Evolutionary conservation across 495 filamentous ascomycete genomes (phyloP), one percentile per base, ranked within the genome.

Genomic region (Daldinia bambusicola): DNA sequence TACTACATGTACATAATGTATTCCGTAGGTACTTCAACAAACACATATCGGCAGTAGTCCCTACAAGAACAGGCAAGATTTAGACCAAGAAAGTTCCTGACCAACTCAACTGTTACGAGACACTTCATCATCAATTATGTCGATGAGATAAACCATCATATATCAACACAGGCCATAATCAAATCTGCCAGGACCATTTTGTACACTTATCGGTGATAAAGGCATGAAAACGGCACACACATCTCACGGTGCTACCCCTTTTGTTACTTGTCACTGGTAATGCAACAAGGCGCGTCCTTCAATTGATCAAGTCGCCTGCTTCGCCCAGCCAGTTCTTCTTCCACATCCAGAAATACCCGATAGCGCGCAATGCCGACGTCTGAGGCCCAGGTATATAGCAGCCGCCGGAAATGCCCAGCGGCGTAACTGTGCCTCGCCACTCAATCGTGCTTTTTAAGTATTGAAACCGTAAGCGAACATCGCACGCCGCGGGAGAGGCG

Each of bases 261-360:
- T n/a, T n/a, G n/a, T n/a, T n/a, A n/a, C n/a, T n/a, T n/a, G n/a
- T n/a, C n/a, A n/a, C n/a, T n/a, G n/a, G n/a, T n/a, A n/a, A n/a
- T n/a, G n/a, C n/a, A n/a, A n/a, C n/a, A n/a, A n/a, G n/a, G n/a
- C n/a, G n/a, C n/a, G n/a, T 20, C 26, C 22, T 6, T 53, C 1
- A 53, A 53, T 53, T 7, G 16, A 1, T n/a, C 13, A 7, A 6
- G n/a, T n/a, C 14, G n/a, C 18, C 20, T 9, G 9, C 8, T 32
- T 6, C n/a, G 13, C 66, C 32, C 37, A 52, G 40, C 66, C 70
- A 73, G 3, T 73, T 66, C 63, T 52, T 61, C 37, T 59, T 73
- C 70, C 70, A 73, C 30, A 73, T 50, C 70, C 70, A 73, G 66
- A 73, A 73, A 50, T 56, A 70, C 22, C 61, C 70, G n/a, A 36